These are phyloP conservation scores for Panus rudis DNA, from an alignment of 768 basidiomycete species.

Conservation along the genomic window DNA sequence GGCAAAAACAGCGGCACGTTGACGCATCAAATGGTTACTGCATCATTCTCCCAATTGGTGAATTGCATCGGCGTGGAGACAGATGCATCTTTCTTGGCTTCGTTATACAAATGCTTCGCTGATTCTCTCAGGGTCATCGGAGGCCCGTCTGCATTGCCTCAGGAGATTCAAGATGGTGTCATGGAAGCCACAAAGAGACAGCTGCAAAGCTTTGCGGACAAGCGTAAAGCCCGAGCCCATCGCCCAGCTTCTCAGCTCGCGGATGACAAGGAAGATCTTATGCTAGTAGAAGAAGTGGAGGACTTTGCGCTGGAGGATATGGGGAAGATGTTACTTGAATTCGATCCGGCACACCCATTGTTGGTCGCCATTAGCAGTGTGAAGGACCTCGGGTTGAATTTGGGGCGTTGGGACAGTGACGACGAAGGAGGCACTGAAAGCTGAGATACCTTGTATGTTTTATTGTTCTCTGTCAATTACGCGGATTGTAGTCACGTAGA, in stretches of 20 bases:
- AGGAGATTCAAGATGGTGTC: conserved; percentile 45
- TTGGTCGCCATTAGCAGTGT: conserved; percentile 68
- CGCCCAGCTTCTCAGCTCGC: conserved; percentile 26
- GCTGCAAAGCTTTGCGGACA: conserved; percentile 60
- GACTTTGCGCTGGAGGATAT: conserved; percentile 79
- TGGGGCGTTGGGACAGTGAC: conserved; percentile 27
- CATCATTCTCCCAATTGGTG: conserved; percentile 60
- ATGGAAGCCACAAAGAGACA: conserved; percentile 69
- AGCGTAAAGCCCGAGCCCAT: conserved; percentile 48
- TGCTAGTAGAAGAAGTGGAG: conserved; percentile 74
- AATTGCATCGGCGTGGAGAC: conserved; percentile 58
- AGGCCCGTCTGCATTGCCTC: conserved; percentile 43
- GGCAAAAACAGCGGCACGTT: conserved; percentile 62
- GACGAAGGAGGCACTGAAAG: conserved; percentile 17
- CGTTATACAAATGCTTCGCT: conserved; percentile 64
- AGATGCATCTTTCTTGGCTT: conserved; percentile 72
- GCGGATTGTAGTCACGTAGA: too few species aligned
- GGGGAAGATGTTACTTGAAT: conserved; percentile 48
- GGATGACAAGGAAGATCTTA: conserved; percentile 63
- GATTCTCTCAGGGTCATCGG: conserved; percentile 58
- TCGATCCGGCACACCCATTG: conserved; percentile 58
- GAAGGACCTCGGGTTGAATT: conserved; percentile 52
- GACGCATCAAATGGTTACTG: conserved; percentile 60
- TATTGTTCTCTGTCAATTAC: too few species aligned
- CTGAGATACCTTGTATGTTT: too few species aligned